Evolutionary conservation across 2,329 filamentous ascomycete species (phyloP), one percentile per base, ranked within the genome.

Genomic region (Phyllosticta ampelicida): DNA sequence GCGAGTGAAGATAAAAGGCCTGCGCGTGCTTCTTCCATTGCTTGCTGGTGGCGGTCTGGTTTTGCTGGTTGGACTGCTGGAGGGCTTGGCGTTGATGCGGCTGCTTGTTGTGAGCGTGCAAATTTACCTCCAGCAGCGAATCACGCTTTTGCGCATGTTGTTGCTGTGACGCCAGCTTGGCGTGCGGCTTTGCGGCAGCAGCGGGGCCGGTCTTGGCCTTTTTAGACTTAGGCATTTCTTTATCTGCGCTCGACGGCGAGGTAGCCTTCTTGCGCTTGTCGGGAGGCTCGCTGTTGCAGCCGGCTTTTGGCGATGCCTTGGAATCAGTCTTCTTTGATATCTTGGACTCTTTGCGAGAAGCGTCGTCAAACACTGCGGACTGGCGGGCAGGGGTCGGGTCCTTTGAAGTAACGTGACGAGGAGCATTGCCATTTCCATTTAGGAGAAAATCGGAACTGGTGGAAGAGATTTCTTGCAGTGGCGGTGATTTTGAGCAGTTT

Each of bases 101-200:
- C 5, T 53, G 48, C 55, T 49, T 58, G 36, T 53, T n/a, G 18
- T 19, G 29, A 20, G 18, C n/a, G 51, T 48, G 29, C 11, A 53
- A 21, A 50, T 58, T 50, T 26, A 23, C 55, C 9, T 58, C 50
- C 21, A 58, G 55, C 3, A 58, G 51, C 3, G 55, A 50, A 23
- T 58, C 55, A 51, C 55, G 55, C 55, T 58, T 58, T 19, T 53
- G 51, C 36, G 36, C n/a, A 53, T 48, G 30, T 44, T 44, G 30
- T 44, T 44, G 30, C 30, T 48, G 52, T 53, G 18, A 50, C 51
- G 36, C 36, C 36, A 16, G 36, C n/a, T 44, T 44, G 36, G 36
- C 13, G 11, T 44, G 36, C 51, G 51, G 19, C 36, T 58, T 58
- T 28, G 50, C 19, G 55, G 55, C 21, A 44, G 50, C 51, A 51